Evolutionary conservation across 1,284 basidiomycete species (phyloP), one percentile per base, ranked within the genome.

Genomic region (Marasmius oreades): DNA sequence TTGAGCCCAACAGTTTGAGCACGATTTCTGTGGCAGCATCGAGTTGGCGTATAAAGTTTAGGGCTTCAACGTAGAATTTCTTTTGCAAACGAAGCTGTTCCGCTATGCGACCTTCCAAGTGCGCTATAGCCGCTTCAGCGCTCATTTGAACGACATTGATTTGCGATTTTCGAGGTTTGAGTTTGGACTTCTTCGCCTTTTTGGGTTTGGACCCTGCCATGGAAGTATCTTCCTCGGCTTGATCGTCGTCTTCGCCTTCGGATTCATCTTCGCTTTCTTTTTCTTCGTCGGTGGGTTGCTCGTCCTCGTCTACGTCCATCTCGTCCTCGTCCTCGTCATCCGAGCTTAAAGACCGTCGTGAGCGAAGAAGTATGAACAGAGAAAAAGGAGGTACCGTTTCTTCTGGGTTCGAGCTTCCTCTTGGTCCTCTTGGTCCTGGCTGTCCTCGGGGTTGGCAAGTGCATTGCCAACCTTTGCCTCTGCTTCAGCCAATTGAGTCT

Each of bases 31-130:
- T 87, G 1, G 91, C 87, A 23, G 74, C 73, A 67, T 97, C 93
- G 52, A 98, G 79, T 62, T 86, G 81, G 26, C 84, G 81, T 66
- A 98, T 95, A 70, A 98, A 98, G 55, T 75, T 78, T 44, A 98
- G 77, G 1, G 90, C 95, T 64, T 98, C 96, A 0, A 83, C 76
- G 67, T 92, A 95, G 75, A 95, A 98, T 63, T 88, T 89, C 72
- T 92, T 93, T 55, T 84, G 86, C 44, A 97, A 76, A n/a, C 87
- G 83, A 5, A 95, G 77, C 57, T 85, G 80, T 33, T 86, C 79
- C 45, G 92, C 72, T 56, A 90, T 78, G 61, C 82, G 76, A 45
- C 80, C 80, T 62, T 92, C 82, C 26, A 91, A 72, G 0, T 82
- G 78, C 6, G 82, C 84, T 16, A 90, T 73, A 0, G 82, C 84